A percentile compares a stretch with the other conserved stretches of the same genome.
These are phyloP conservation scores for Cryptococcus sp. DNA, from an alignment of 1,284 basidiomycete genomes.

Conservation along the genomic window DNA sequence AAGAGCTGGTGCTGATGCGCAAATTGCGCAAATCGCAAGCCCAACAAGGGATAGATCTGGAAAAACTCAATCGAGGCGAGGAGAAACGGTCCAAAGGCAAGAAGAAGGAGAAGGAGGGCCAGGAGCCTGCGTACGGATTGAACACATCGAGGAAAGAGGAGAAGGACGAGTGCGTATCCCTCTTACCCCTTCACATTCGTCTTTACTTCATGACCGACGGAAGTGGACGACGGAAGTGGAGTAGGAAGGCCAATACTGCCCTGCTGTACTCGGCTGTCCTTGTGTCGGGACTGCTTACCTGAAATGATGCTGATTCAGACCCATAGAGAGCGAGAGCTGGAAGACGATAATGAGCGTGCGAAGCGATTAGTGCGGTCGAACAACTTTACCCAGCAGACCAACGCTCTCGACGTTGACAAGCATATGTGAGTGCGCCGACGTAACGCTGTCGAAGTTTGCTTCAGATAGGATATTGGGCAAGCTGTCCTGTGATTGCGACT, in stretches of 20 bases:
- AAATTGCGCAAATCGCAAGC: constrained; percentile 68
- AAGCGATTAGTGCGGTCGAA: constrained; percentile 72
- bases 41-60: constrained; percentile 78
- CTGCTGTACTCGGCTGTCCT: too few relatives aligned
- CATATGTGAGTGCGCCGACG: constrained; percentile 71
- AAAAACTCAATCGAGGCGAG: constrained; percentile 76
- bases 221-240: too few relatives aligned
- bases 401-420: constrained; percentile 92
- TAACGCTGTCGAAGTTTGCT: background rate
- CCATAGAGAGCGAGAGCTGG: constrained; percentile 46
- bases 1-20: constrained; percentile 82
- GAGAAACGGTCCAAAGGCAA: constrained; percentile 67
- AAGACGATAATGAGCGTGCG: constrained; percentile 67
- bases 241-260: constrained; percentile 35
- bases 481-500: too few relatives aligned
- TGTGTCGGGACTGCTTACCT: background rate
- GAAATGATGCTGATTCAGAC: background rate
- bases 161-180: constrained; percentile 44
- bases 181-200: too few relatives aligned
- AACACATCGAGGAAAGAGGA: constrained; percentile 25
- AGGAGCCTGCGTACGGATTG: constrained; percentile 1
- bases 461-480: background rate
- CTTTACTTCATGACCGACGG: too few relatives aligned
- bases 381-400: constrained; percentile 97
- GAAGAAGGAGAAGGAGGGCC: constrained; percentile 58